phyloP scores from a whole-genome alignment of 2,329 filamentous ascomycete genomes.

The Plectosphaerella cucumerina region DNA sequence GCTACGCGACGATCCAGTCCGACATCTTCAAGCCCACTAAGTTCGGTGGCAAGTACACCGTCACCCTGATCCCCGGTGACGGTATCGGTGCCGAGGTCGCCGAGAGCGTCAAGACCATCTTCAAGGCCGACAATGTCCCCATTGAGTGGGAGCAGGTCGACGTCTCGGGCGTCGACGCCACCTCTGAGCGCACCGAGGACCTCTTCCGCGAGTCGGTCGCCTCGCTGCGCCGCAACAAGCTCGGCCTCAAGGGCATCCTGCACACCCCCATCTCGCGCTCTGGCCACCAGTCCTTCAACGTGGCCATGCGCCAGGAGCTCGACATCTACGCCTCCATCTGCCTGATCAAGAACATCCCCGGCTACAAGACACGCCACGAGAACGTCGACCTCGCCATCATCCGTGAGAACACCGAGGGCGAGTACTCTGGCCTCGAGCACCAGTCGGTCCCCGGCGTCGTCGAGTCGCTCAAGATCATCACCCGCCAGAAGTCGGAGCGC shows the following conservation, averaged over 20 bases:
- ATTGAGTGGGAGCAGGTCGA: constrained; percentile 99
- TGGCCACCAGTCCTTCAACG: constrained; percentile 99
- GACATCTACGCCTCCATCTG: constrained; percentile 99
- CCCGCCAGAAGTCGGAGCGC: constrained; percentile 96
- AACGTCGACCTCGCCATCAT: constrained; percentile 95
- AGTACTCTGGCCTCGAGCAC: constrained; percentile 99
- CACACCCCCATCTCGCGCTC: constrained; percentile 96
- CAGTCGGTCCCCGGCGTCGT: constrained; percentile 95
- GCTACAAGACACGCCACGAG: constrained; percentile 98
- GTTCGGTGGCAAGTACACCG: constrained; percentile 99
- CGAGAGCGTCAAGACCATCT: constrained; percentile 97
- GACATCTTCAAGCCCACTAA: constrained; percentile 99
- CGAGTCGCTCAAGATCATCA: constrained; percentile 99
- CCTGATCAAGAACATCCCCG: constrained; percentile 98
- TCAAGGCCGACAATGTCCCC: constrained; percentile 98
- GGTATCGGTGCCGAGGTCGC: constrained; percentile 98
- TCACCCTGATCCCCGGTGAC: constrained; percentile 96
- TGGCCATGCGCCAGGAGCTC: constrained; percentile 96
- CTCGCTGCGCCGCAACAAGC: constrained; percentile 96
- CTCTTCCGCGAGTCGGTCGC: constrained; percentile 94
- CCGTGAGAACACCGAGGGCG: constrained; percentile 99
- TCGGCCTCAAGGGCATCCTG: constrained; percentile 97
- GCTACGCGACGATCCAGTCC: constrained; percentile 78
- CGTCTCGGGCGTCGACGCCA: constrained; percentile 83
- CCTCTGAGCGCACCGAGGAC: constrained; percentile 84